These are phyloP conservation scores for Neckera pumila DNA, from an alignment of 225 moss, liverwort and hornwort species.

Conservation along the genomic window DNA sequence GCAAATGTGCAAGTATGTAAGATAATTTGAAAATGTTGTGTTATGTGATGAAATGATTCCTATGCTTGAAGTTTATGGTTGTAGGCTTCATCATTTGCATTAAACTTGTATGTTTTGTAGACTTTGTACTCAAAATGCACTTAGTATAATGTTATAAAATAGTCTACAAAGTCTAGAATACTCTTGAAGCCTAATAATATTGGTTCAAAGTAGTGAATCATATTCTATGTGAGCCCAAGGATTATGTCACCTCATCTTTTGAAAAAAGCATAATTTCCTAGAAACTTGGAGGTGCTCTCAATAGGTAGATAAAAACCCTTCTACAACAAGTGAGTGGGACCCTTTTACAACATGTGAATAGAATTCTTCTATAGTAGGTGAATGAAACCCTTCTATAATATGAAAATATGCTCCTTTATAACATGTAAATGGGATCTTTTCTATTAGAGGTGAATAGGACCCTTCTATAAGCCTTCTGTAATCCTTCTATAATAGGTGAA, in stretches of 20 bases:
- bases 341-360: neutral
- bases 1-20: neutral
- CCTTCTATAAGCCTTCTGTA: fast-evolving
- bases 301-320: neutral
- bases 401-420: fast-evolving
- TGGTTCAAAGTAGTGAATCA: neutral
- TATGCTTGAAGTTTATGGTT: neutral
- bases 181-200: neutral
- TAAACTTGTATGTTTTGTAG: neutral
- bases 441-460: fast-evolving
- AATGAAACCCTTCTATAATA: neutral
- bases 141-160: neutral
- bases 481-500: fast-evolving
- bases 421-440: neutral
- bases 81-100: neutral
- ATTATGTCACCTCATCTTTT: neutral
- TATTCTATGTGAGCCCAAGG: neutral
- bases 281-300: fast-evolving
- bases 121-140: fast-evolving
- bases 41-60: neutral
- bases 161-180: neutral
- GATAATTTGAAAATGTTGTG: neutral
- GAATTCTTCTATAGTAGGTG: neutral
- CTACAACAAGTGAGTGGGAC: neutral
- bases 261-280: fast-evolving